Base-by-base conservation (phyloP, 2,329 filamentous ascomycete species). In the Pestalotiopsis sp. region DNA sequence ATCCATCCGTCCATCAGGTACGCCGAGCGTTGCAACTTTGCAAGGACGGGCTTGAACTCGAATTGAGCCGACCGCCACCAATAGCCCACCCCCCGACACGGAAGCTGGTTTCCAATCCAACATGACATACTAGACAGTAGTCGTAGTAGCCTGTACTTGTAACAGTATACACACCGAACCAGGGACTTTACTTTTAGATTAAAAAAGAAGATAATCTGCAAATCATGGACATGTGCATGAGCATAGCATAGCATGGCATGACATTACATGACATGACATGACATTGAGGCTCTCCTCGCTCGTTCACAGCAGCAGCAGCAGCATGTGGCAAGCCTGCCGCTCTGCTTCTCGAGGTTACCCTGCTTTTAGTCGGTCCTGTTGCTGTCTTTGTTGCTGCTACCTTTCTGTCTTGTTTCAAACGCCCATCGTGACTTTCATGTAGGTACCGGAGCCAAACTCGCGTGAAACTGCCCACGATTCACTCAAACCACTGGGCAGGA, bases 161-260 rank as follows among this genome's bases (percentile, higher is more conserved):
- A 44, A 13, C 40, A 14, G 40, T 17, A 13, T 14, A 17, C 13
- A 11, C 17, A 22, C 30, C 40, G 17, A 24, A 48, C 44, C 62
- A 38, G 62, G 62, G 44, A 13, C n/a, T 20, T n/a, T n/a, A 52
- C 17, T 52, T 52, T 52, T 65, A 57, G 62, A 65, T 39, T 44
- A 44, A 38, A 52, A 52, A 14, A 65, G 48, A 22, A 17, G 30
- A 35, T 7, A 35, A 17, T 66, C 56, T 66, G 65, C 65, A 57
- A 57, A 66, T 60, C 22, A 48, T 60, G 62, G 60, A 56, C 62
- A 38, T 44, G 44, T 52, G 44, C 44, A 52, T 52, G 20, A 52
- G 44, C 67, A 66, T 62, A 52, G 63, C 67, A 62, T 62, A 48
- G 64, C 67, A 68, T 65, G 56, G 56, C 66, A 64, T 65, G 56